Base-by-base conservation (phyloP, 495 filamentous ascomycete species). In the Xylaria nigripes region DNA sequence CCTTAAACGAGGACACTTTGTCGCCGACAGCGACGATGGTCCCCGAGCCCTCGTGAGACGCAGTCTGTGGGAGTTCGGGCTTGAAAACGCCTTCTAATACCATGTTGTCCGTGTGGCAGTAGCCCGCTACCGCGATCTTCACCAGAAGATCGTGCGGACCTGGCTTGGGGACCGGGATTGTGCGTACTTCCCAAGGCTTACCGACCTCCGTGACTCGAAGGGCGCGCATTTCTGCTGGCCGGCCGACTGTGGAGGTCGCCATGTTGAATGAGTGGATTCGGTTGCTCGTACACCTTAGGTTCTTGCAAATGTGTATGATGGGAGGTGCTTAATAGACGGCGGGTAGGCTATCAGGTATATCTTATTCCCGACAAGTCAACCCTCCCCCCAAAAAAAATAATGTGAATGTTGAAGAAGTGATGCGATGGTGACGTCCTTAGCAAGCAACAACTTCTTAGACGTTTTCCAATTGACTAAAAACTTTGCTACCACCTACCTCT, bases 21-120 rank as follows among this genome's bases (percentile, higher is more conserved):
- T 70, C 63, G 21, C 81, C 81, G 29, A 75, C 48, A 0, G 70
- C 68, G 21, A 74, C 74, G 34, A 84, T 72, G 6, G 75, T 81
- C 10, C 82, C 81, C 13, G 75, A 61, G 18, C 78, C 80, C 65
- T 84, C 80, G 60, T 86, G 82, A 0, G 76, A 83, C 3, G 72
- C 79, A 24, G 71, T 82, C 50, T 69, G 70, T 0, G 80, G 79
- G 6, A 82, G 68, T 15, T 58, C 50, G 16, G 70, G 67, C 21
- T 58, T 57, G 51, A 62, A 61, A 43, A 69, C 50, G 49, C 81
- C 77, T 1, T 68, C 60, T 36, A 56, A 56, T 29, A 77, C 74
- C 71, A 82, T 81, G 54, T 63, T 54, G 63, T 83, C 82, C 7
- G 81, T 82, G 65, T 84, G 81, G 70, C 81, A 84, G 59, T 81